A percentile compares a stretch with the other conserved stretches of the same genome.
These are phyloP conservation scores for Malassezia obtusa DNA, from an alignment of 1,284 basidiomycete species.

Conservation along the genomic window DNA sequence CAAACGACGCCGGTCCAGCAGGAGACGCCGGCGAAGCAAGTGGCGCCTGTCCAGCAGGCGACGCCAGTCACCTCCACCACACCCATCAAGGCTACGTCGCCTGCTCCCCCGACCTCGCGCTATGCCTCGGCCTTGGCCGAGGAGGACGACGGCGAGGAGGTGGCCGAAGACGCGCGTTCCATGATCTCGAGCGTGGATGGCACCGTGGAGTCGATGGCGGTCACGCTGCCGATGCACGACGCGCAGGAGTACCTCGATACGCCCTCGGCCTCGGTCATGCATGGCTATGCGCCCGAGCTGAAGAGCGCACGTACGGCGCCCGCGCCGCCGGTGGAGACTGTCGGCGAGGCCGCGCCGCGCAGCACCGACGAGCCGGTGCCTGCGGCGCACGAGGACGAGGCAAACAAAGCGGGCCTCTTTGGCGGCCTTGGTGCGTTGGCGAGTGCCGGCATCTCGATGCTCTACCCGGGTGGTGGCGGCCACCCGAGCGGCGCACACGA, in stretches of 20 bases:
- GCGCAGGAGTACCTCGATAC: constrained; percentile 10
- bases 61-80: no score
- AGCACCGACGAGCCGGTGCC: neutral
- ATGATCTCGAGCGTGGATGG: neutral
- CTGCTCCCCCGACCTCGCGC: neutral
- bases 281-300: neutral
- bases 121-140: neutral
- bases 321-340: neutral
- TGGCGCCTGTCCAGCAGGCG: no score
- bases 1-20: neutral
- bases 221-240: constrained; percentile 16
- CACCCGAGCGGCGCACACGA: neutral
- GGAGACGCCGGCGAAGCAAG: neutral
- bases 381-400: neutral
- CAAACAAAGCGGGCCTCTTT: neutral
- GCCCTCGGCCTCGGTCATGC: neutral
- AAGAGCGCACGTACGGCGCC: neutral
- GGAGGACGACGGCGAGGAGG: neutral
- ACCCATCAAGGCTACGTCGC: neutral
- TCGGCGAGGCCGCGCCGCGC: no score
- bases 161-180: neutral
- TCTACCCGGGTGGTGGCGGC: neutral
- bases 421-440: neutral
- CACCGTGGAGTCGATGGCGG: constrained; percentile 2
- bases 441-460: constrained; percentile 3